These are phyloP conservation scores for Firmiana major DNA, from an alignment of 345 rosid genomes.

Conservation along the genomic window DNA sequence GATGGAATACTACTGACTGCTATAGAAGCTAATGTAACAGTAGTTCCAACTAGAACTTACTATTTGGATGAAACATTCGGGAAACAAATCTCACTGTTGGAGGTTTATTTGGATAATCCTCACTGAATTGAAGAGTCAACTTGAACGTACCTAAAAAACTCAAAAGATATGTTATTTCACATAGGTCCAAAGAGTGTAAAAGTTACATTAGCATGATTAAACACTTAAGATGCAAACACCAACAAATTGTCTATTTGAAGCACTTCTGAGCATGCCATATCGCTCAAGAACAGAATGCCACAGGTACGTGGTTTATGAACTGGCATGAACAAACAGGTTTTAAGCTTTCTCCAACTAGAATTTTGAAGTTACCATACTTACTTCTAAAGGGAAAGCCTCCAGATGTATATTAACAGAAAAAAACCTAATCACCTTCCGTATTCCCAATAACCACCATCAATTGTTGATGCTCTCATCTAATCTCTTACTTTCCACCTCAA, in stretches of 20 bases:
- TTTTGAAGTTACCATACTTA: neutral
- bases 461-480: neutral
- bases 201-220: neutral
- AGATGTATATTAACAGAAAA: neutral
- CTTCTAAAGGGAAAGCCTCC: neutral
- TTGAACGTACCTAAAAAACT: slow-evolving; percentile 58
- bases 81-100: slow-evolving; percentile 77
- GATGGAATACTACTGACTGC: neutral
- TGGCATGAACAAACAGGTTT: neutral
- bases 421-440: neutral
- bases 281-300: neutral
- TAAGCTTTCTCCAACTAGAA: neutral
- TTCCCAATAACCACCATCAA: neutral
- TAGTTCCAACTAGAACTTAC: slow-evolving; percentile 34
- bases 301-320: neutral
- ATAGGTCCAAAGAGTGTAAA: neutral
- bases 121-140: slow-evolving; percentile 62
- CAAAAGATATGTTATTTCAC: slow-evolving; percentile 6
- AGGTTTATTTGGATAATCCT: slow-evolving; percentile 79
- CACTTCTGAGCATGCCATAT: neutral
- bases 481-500: neutral
- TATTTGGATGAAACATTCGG: slow-evolving; percentile 82
- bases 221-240: neutral
- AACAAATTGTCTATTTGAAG: neutral
- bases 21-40: neutral